Base-by-base conservation (phyloP, 805 yeast species). In the Saccharomycopsis sp. region DNA sequence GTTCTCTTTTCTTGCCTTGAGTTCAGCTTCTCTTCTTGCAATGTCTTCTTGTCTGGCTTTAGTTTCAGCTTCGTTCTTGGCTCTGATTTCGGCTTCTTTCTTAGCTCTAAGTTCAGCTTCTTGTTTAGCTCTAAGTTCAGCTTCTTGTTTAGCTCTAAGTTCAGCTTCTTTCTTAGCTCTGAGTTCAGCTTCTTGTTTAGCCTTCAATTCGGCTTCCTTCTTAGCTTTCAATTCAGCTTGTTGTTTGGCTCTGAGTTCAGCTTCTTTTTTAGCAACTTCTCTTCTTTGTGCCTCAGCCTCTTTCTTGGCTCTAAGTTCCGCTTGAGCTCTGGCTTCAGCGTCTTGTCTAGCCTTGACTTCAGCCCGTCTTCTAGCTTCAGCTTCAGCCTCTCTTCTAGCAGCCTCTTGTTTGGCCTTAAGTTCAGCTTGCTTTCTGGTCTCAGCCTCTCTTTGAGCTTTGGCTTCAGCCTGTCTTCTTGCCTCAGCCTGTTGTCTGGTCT, bases 121-220 rank as follows among this genome's bases (percentile, higher is more conserved):
- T 29, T 47, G 20, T 56, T 58, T 58, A 20, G 57, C 25, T 51
- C 54, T 55, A 17, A 24, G 42, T n/a, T 25, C 59, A 17, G 55
- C 47, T 50, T 50, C 22, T 23, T 12, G 38, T 47, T 14, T 22
- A 5, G 44, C 58, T 15, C 19, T 25, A 9, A 12, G 9, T 52
- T 56, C 54, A 29, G 34, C 41, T 23, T 55, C 58, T 47, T 53
- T 47, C 15, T 22, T 54, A 17, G 60, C 55, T 23, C 41, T 57
- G 5, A 5, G 38, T 47, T 47, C 56, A 24, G 44, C 54, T 35
- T 54, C 53, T 38, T 35, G 56, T 20, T 51, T 51, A 42, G 56
- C 53, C 25, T 98, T 75, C 52, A 80, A 79, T 52, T 56, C 54
- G 24, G 25, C 53, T 20, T 50, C 60, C 44, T 47, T 20, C 19